These are phyloP conservation scores for Scenedesmus sp. DNA, from an alignment of 163 green algal species.

Conservation along the genomic window DNA sequence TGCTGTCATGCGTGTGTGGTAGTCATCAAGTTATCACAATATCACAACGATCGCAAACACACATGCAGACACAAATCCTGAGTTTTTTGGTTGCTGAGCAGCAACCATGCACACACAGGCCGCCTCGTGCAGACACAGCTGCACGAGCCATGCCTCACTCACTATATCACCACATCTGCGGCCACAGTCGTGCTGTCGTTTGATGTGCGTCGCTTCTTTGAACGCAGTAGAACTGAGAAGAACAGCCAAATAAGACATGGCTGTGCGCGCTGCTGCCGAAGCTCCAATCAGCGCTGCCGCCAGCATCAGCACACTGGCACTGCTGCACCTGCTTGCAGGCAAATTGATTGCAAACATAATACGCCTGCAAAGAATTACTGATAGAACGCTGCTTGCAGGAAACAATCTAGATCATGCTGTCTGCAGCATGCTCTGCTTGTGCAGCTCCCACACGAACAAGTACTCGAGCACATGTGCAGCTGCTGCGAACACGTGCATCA, in stretches of 20 bases:
- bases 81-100: background rate
- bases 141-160: background rate
- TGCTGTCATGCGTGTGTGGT: background rate
- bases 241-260: background rate
- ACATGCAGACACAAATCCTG: background rate
- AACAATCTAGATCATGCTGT: background rate
- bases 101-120: background rate
- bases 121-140: background rate
- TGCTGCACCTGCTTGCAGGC: background rate
- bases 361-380: no score
- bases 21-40: background rate
- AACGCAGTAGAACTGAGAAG: background rate
- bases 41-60: background rate
- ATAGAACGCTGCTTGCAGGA: background rate
- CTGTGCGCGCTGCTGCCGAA: background rate
- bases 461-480: conserved; percentile 55
- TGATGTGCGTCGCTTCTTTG: background rate
- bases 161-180: background rate
- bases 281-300: background rate
- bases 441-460: conserved; percentile 48
- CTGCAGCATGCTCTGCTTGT: conserved; percentile 30
- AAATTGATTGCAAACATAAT: background rate
- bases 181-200: background rate
- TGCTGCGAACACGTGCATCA: conserved; percentile 53
- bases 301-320: background rate